Evolutionary conservation across 805 yeast species (phyloP), one percentile per base, ranked within the genome.

Genomic region (Suhomyces sp.): DNA sequence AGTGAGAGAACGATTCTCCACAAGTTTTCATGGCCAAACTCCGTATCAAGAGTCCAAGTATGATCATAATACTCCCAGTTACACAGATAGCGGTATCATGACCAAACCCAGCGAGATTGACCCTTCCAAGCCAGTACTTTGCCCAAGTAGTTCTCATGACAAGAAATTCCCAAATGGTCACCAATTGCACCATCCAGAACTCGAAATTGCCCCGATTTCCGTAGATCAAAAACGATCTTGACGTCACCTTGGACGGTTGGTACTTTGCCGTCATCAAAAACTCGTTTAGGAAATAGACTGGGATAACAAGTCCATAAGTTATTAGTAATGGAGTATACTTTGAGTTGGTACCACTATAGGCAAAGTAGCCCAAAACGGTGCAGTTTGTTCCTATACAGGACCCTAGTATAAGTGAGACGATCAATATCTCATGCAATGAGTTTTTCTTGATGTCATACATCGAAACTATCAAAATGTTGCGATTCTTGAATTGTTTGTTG

Each of bases 1-100:
- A 48, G 43, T 66, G 72, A 25, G 60, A 50, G 35, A 66, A 66
- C 18, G 64, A 56, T 19, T 46, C 44, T 4, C 69, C 68, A 35
- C 69, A 60, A 4, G 56, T 53, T 20, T 35, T 44, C 50, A 65
- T 64, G 7, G 70, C 61, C 19, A 42, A 15, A 12, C 43, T 48
- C 18, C 71, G 39, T 5, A 64, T 24, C 8, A 18, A 17, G 9
- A 64, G 43, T 2, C 71, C 71, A 1, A 30, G 12, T 1, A 42
- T 31, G 4, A 51, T 44, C 30, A 57, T 9, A 4, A 30, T 11
- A 6, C 42, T 7, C 2, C 63, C 65, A 9, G 43, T 3, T 2
- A 9, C 31, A 4, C 38, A 30, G 18, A 25, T 2, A 3, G 11
- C 27, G 5, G 6, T 12, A 14, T 25, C 14, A 16, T 11, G 17